phyloP scores from a whole-genome alignment of 768 basidiomycete genomes.

The Russula dissimulans region DNA sequence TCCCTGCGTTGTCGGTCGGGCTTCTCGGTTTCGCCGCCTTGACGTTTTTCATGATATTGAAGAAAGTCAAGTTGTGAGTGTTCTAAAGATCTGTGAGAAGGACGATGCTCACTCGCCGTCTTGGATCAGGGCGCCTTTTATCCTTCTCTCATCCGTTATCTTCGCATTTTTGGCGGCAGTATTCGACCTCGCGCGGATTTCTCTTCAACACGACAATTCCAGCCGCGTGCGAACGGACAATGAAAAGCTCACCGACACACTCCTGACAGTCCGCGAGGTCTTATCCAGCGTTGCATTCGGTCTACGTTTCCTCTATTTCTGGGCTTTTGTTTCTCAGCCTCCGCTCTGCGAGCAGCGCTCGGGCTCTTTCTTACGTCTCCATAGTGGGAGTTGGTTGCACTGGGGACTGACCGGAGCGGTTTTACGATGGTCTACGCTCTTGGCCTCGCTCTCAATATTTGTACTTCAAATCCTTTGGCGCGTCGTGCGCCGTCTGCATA shows the following conservation, averaged over 20 bases:
- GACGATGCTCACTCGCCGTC: not conserved
- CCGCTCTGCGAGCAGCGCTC: conserved; percentile 36
- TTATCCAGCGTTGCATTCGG: conserved; percentile 48
- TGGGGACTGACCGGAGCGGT: conserved; percentile 50
- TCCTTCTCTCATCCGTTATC: conserved; percentile 48
- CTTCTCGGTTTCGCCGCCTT: conserved; percentile 24
- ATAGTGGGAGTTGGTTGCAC: conserved; percentile 56
- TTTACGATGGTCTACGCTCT: conserved; percentile 44
- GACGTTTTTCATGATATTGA: conserved; percentile 23
- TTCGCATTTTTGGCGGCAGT: conserved; percentile 53
- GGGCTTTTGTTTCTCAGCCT: conserved; percentile 52
- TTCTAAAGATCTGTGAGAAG: not conserved
- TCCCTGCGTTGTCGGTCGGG: conserved; percentile 25
- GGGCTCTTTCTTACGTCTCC: conserved; percentile 7
- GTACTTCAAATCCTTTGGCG: conserved; percentile 60
- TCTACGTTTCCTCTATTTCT: conserved; percentile 56
- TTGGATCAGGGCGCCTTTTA: conserved; percentile 31
- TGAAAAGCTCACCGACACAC: conserved; percentile 27
- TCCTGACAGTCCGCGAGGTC: conserved; percentile 49
- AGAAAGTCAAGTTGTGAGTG: conserved; percentile 19
- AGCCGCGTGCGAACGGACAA: not conserved
- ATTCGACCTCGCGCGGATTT: conserved; percentile 50
- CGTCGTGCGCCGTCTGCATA: conserved; percentile 30
- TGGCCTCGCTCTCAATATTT: conserved; percentile 37
- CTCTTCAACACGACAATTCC: conserved; percentile 26